phyloP scores from a whole-genome alignment of 1,284 basidiomycete genomes.

The Vanrija sp. region DNA sequence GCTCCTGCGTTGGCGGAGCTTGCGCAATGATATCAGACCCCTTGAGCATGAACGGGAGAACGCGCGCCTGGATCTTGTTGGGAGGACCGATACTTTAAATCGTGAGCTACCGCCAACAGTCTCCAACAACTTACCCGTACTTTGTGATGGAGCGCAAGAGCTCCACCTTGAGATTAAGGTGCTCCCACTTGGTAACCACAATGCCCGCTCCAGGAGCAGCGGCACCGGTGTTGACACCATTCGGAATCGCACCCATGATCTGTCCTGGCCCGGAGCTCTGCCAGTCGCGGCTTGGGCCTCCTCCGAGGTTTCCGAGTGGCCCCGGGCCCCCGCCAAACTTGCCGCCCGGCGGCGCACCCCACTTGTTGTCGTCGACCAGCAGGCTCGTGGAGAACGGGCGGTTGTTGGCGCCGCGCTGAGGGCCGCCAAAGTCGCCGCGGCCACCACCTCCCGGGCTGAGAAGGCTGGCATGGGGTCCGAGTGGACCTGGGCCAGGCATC shows the following conservation, averaged over 20 bases:
- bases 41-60: constrained; percentile 87
- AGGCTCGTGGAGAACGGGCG: constrained; percentile 15
- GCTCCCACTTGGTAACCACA: constrained; percentile 95
- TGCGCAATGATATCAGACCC: constrained; percentile 95
- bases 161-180: constrained; percentile 78
- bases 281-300: constrained; percentile 10
- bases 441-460: neutral
- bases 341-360: constrained; percentile 9
- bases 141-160: constrained; percentile 83
- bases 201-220: constrained; percentile 68
- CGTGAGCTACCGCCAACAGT: neutral
- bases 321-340: constrained; percentile 7
- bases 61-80: constrained; percentile 97
- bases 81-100: constrained; percentile 84
- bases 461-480: neutral
- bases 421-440: neutral
- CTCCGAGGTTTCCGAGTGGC: neutral
- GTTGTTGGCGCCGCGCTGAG: constrained; percentile 12
- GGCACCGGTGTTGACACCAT: constrained; percentile 32
- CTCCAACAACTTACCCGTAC: constrained; percentile 68
- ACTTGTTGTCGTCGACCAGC: constrained; percentile 17
- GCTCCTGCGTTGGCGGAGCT: constrained; percentile 95
- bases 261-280: constrained; percentile 1
- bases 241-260: neutral
- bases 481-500: neutral